A percentile compares a stretch with the other conserved stretches of the same genome.
phyloP scores from a whole-genome alignment of 2,329 filamentous ascomycete species.

The Fusarium nodosum region DNA sequence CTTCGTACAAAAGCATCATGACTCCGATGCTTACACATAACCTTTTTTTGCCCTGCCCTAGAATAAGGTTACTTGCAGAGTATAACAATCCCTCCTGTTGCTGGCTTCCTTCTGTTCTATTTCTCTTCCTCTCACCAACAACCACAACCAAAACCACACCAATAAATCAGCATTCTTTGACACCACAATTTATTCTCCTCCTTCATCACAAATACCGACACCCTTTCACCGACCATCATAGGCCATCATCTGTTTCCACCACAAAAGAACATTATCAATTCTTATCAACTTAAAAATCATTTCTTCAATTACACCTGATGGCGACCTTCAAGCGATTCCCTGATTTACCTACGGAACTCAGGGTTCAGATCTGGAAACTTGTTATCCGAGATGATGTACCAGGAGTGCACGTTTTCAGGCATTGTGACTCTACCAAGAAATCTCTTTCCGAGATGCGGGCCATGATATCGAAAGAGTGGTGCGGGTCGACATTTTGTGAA shows the following conservation, averaged over 20 bases:
- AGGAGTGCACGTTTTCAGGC: slow-evolving; percentile 15
- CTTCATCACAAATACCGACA: not conserved
- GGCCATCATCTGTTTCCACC: not conserved
- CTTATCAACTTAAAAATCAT: not conserved
- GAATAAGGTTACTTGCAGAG: too few species aligned
- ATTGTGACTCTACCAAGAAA: not conserved
- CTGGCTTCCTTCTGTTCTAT: too few species aligned
- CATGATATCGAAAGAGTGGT: not conserved
- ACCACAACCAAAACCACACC: too few species aligned
- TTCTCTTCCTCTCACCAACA: too few species aligned
- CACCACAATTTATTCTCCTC: not conserved
- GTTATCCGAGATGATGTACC: not conserved
- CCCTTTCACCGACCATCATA: not conserved
- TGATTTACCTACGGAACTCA: slow-evolving; percentile 7
- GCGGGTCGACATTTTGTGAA: not conserved
- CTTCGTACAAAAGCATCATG: too few species aligned
- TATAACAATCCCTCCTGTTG: too few species aligned
- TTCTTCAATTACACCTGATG: not conserved
- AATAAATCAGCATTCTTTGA: too few species aligned
- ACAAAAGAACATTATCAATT: not conserved
- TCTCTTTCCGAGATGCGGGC: too few species aligned
- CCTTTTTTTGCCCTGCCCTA: too few species aligned
- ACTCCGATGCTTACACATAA: too few species aligned
- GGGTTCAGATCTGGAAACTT: slow-evolving; percentile 18
- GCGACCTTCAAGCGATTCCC: slow-evolving; percentile 7